Base-by-base conservation (phyloP, 139 green algal species). In the Haematococcus lacustris region DNA sequence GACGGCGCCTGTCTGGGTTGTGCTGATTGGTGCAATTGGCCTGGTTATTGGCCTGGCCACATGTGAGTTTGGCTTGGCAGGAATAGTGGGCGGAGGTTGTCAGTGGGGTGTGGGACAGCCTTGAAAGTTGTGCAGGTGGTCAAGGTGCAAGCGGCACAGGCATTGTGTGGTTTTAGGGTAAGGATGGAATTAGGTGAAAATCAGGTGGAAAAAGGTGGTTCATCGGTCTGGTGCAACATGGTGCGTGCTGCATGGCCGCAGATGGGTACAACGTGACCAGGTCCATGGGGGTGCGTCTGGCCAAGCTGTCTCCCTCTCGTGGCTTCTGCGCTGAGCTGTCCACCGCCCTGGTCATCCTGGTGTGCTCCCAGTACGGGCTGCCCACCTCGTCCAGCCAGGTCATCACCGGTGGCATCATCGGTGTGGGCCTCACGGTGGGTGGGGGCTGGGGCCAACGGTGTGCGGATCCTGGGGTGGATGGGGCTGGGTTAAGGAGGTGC, bases 261-360 rank as follows among this genome's bases (percentile, higher is more conserved):
- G 5, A 41, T 38, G 60, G 67, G 43, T 88, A 89, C 81, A 82
- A 88, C 6, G 84, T 91, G 35, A 86, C 85, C 33, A 73, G 80
- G 2, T 68, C 76, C 28, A 80, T 93, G 69, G 88, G 88, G 35
- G 69, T 78, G n/a, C 79, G 82, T 41, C 70, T 90, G 74, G 71
- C 81, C 69, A 89, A 90, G 74, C 69, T 91, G 3, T 83, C 87
- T 0, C 74, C 80, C 64, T 78, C 72, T 7, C 77, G 86, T n/a
- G 88, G 88, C 53, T 92, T 92, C 63, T 68, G 74, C 61, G 60
- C 79, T 23, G 88, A 93, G 72, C 77, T 93, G 38, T 70, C 80
- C 34, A 82, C 88, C 1, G 76, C 86, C 38, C 39, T 84, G 13
- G 74, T 87, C 47, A 87, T 91, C 76, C 75, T 90, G 50, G 73